These are phyloP conservation scores for Selenicereus undatus DNA, from an alignment of 148 eudicot genomes.

Conservation along the genomic window DNA sequence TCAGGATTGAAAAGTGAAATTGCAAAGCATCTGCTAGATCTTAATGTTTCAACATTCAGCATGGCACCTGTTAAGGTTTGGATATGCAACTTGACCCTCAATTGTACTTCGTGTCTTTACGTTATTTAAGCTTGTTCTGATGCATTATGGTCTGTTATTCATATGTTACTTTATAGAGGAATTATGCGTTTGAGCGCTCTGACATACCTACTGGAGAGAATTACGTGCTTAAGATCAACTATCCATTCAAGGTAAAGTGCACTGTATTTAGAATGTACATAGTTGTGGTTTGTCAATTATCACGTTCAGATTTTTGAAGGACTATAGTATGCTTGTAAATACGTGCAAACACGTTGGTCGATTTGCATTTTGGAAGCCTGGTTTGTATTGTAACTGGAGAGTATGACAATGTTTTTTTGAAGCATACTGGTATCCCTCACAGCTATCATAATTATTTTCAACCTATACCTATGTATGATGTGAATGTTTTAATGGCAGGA, in stretches of 20 bases:
- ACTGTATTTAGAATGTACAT: background rate
- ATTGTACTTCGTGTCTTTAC: background rate
- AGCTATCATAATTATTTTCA: background rate
- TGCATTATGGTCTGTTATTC: background rate
- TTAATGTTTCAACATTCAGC: conserved; percentile 73
- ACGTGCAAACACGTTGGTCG: background rate
- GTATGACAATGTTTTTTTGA: background rate
- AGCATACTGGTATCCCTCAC: background rate
- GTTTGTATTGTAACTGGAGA: background rate
- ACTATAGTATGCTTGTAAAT: background rate
- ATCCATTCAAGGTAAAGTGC: conserved; percentile 72
- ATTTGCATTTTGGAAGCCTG: background rate
- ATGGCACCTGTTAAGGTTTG: conserved; percentile 97
- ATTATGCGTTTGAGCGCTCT: conserved; percentile 86
- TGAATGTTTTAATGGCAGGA: conserved; percentile 43
- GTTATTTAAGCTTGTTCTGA: background rate
- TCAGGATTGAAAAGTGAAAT: conserved; percentile 75
- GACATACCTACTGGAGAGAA: conserved; percentile 79
- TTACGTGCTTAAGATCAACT: conserved; percentile 75
- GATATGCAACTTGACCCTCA: background rate
- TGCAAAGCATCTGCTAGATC: conserved; percentile 49
- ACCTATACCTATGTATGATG: background rate
- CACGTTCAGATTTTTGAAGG: background rate
- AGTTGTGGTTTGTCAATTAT: background rate
- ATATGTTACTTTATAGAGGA: conserved; percentile 49